Evolutionary conservation across 179 eudicot species (phyloP).

Genomic region (Carnegiea gigantea): DNA sequence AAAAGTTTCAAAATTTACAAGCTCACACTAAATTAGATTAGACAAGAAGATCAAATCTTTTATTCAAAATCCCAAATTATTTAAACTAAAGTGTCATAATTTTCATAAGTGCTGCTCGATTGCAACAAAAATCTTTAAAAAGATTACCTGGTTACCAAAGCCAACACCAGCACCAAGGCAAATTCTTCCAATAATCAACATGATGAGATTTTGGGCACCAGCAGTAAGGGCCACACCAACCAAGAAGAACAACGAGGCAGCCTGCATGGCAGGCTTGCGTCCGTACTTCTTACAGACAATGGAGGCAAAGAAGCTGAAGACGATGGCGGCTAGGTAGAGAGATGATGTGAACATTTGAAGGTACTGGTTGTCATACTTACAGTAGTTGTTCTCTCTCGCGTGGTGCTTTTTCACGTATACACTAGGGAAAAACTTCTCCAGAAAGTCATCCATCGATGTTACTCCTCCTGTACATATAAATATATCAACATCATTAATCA

Average conservation of each 20-base stretch:
- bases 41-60: no score
- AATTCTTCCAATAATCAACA: slow-evolving; percentile 62
- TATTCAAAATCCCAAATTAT: no score
- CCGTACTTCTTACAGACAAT: slow-evolving; percentile 37
- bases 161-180: slow-evolving; percentile 58
- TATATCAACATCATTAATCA: no score
- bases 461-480: slow-evolving; percentile 32
- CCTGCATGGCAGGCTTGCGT: slow-evolving; percentile 42
- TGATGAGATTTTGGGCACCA: slow-evolving; percentile 28
- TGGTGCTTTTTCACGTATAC: slow-evolving; percentile 43
- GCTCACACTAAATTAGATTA: no score
- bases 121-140: no score
- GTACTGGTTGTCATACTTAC: slow-evolving; percentile 58
- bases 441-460: slow-evolving; percentile 61
- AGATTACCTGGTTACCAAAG: slow-evolving; percentile 53
- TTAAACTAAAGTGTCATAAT: no score
- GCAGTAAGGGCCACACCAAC: slow-evolving; percentile 48
- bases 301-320: slow-evolving; percentile 56
- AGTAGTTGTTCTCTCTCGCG: slow-evolving; percentile 58
- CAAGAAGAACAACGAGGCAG: slow-evolving; percentile 51
- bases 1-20: no score
- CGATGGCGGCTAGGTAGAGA: slow-evolving; percentile 55
- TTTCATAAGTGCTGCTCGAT: no score
- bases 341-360: slow-evolving; percentile 75
- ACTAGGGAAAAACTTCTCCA: slow-evolving; percentile 53